Percentiles rank a stretch among this genome's conserved stretches.
These are phyloP conservation scores for Gilbertella persicaria DNA, from an alignment of 371 early-diverging fungal genomes.

Conservation along the genomic window DNA sequence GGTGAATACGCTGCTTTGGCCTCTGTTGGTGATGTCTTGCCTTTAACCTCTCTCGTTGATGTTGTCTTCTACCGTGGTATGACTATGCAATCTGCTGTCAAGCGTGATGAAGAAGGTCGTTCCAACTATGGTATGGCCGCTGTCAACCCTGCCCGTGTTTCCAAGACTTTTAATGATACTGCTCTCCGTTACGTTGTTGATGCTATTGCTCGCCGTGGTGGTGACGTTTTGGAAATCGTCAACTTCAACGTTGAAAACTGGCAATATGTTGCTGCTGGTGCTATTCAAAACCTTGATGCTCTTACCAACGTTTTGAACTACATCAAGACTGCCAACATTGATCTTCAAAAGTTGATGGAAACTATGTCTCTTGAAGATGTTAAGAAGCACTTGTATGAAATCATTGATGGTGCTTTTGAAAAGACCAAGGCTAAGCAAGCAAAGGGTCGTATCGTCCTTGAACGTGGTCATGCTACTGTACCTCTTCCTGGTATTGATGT, in stretches of 20 bases:
- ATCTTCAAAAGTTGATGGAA: constrained; percentile 83
- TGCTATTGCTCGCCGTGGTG: constrained; percentile 76
- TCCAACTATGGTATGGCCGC: constrained; percentile 96
- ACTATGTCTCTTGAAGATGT: constrained; percentile 87
- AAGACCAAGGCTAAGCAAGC: constrained; percentile 70
- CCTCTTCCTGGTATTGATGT: constrained; percentile 94
- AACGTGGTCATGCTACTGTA: constrained; percentile 92
- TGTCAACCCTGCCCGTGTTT: constrained; percentile 91
- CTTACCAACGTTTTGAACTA: constrained; percentile 84
- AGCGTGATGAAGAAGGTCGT: constrained; percentile 78
- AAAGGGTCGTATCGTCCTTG: constrained; percentile 70
- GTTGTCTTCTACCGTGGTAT: constrained; percentile 97
- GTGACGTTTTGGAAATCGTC: constrained; percentile 90
- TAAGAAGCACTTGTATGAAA: constrained; percentile 77
- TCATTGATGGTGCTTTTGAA: constrained; percentile 77
- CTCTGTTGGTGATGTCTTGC: constrained; percentile 87
- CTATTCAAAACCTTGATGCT: constrained; percentile 76
- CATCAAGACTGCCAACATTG: constrained; percentile 75
- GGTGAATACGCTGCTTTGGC: constrained; percentile 96
- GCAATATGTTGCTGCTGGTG: constrained; percentile 96
- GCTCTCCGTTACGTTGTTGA: constrained; percentile 83
- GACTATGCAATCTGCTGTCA: constrained; percentile 95
- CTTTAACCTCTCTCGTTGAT: constrained; percentile 87
- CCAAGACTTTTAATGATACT: constrained; percentile 83
- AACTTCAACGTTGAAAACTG: constrained; percentile 96